Percentiles rank a stretch among this genome's conserved stretches.
These are phyloP conservation scores for Vigna reflexopilosa DNA, from an alignment of 306 rosid genomes.

Conservation along the genomic window DNA sequence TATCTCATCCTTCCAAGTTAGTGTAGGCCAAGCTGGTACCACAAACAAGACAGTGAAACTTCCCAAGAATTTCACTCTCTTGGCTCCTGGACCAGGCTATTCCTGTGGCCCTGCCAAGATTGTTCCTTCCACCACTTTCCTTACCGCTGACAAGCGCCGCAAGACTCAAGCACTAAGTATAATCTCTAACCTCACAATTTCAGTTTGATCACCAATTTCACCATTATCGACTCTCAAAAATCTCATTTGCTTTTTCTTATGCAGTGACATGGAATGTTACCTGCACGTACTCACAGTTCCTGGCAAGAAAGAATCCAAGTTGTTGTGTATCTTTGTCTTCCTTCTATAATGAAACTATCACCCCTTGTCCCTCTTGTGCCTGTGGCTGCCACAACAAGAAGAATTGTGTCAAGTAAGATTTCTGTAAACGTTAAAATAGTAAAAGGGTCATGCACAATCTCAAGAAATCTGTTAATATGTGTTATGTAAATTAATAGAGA, in stretches of 20 bases:
- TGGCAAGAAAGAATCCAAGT: slow-evolving; percentile 77
- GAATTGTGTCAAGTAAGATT: slow-evolving; percentile 72
- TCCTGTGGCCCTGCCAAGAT: slow-evolving; percentile 92
- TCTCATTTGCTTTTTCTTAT: slow-evolving; percentile 26
- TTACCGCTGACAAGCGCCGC: slow-evolving; percentile 76
- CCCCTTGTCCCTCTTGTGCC: slow-evolving; percentile 85
- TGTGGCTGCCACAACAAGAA: slow-evolving; percentile 87
- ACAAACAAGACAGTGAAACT: slow-evolving; percentile 85
- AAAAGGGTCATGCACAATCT: background rate
- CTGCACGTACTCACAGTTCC: slow-evolving; percentile 90
- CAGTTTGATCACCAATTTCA: slow-evolving; percentile 3
- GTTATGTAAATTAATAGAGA: background rate
- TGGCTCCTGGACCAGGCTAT: slow-evolving; percentile 92
- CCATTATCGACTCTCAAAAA: background rate
- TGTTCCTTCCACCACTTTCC: slow-evolving; percentile 81
- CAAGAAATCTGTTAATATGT: background rate
- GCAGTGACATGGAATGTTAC: slow-evolving; percentile 99
- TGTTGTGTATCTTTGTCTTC: slow-evolving; percentile 95
- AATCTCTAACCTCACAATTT: slow-evolving; percentile 36
- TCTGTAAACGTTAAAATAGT: background rate
- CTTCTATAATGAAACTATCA: slow-evolving; percentile 82
- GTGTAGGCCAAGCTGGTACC: slow-evolving; percentile 85
- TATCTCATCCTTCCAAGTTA: slow-evolving; percentile 81
- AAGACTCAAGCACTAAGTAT: slow-evolving; percentile 95
- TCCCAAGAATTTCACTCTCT: slow-evolving; percentile 86